Evolutionary conservation across 441 rosid genomes (phyloP).

Genomic region (Arabidopsis hybrid): DNA sequence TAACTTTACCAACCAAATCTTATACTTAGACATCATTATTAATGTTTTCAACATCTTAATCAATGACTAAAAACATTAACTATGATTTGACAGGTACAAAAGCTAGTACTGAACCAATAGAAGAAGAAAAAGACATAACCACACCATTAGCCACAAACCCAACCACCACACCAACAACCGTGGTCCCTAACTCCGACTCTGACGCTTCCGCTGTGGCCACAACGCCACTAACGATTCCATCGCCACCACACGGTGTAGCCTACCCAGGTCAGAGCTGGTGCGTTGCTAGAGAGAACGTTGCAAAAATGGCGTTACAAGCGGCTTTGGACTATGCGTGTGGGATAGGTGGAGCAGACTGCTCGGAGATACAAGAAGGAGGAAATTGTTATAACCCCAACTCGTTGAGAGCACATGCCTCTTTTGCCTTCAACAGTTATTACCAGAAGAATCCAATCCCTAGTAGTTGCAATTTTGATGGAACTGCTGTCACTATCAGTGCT

Average conservation of each 20-base stretch:
- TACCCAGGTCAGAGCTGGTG: constrained; percentile 73
- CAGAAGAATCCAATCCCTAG: constrained; percentile 77
- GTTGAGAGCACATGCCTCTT: constrained; percentile 62
- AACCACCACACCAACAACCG: constrained; percentile 51
- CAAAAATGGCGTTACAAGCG: constrained; percentile 57
- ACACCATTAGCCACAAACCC: constrained; percentile 88
- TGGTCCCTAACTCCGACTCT: constrained; percentile 84
- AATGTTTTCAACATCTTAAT: constrained; percentile 21
- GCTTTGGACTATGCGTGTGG: constrained; percentile 81
- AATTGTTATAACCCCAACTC: constrained; percentile 64
- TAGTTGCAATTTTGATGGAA: constrained; percentile 90
- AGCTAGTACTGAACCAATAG: constrained; percentile 36
- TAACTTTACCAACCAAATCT: constrained; percentile 31
- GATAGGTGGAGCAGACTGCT: constrained; percentile 62
- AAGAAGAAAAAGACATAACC: constrained; percentile 67
- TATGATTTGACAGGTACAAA: constrained; percentile 45
- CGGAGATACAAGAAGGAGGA: constrained; percentile 60
- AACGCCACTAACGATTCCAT: constrained; percentile 51
- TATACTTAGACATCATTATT: constrained; percentile 11
- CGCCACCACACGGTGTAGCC: constrained; percentile 40
- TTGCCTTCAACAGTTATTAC: constrained; percentile 67
- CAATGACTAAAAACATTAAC: constrained; percentile 6
- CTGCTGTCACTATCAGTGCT: constrained; percentile 73
- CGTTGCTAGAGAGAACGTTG: constrained; percentile 61
- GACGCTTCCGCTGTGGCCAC: constrained; percentile 64